Conservation (phyloP, 2,329 filamentous ascomycete genomes). For the Nannizzia gypsea region DNA sequence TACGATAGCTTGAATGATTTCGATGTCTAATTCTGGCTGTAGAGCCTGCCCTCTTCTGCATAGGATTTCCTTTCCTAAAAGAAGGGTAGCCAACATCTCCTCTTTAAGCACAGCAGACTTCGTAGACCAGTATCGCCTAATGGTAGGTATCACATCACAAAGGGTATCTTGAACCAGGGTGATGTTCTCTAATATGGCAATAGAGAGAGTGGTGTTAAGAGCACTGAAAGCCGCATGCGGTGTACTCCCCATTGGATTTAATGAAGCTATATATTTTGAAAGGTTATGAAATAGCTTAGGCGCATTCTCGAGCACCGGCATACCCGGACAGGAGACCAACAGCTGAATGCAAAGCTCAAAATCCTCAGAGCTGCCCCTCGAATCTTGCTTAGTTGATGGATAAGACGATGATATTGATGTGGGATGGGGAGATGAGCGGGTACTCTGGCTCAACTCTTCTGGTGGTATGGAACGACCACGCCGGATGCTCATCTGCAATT, state of each 20-base stretch:
- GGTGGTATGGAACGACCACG: conserved; percentile 19
- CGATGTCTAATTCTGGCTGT: conserved; percentile 30
- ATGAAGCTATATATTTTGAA: conserved; percentile 50
- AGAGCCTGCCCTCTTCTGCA: conserved; percentile 28
- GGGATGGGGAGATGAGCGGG: conserved; percentile 22
- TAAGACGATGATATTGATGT: conserved; percentile 16
- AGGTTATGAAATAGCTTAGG: conserved; percentile 46
- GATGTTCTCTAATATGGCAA: conserved; percentile 56
- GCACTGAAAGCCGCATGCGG: conserved; percentile 64
- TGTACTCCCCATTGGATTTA: conserved; percentile 48
- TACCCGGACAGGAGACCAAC: conserved; percentile 54
- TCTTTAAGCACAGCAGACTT: conserved; percentile 57
- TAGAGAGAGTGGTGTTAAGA: conserved; percentile 58
- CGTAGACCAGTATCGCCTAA: conserved; percentile 66
- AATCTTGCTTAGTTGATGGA: conserved; percentile 11
- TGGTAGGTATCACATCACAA: conserved; percentile 53
- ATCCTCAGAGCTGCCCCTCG: conserved; percentile 35
- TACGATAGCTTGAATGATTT: conserved; percentile 51
- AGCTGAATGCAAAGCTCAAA: conserved; percentile 54
- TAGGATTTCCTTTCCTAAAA: conserved; percentile 52
- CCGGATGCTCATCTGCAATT: conserved; percentile 22
- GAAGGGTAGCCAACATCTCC: conserved; percentile 63
- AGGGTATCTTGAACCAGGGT: conserved; percentile 50
- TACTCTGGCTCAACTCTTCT: conserved; percentile 21
- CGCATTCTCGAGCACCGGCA: conserved; percentile 49